Evolutionary conservation across 2,329 filamentous ascomycete species (phyloP), one percentile per base, ranked within the genome.

Genomic region (Chrysoporthe cubensis): DNA sequence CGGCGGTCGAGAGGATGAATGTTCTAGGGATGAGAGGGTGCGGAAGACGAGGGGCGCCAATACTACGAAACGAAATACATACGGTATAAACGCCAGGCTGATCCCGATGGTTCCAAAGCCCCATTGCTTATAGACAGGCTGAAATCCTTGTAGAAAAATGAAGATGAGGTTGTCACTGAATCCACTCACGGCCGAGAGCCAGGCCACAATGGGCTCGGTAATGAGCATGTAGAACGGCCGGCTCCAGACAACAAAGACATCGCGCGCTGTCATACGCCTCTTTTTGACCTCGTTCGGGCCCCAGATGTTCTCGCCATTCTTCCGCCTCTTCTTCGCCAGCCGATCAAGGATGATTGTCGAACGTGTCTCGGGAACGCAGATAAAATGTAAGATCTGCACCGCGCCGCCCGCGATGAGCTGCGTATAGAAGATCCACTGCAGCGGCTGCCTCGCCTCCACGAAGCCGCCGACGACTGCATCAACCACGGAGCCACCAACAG

Each of bases 91-190:
- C 5, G 72, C 69, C 71, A 62, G 64, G 6, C 61, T 62, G 11
- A 44, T 56, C 37, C 56, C 66, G 13, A 67, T 56, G 14, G 59
- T 54, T 4, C 78, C 57, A 79, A 84, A 56, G 57, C 79, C 74
- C 88, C 89, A 93, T 73, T 92, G 88, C n/a, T 81, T 77, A 73
- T 91, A 91, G 1, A 93, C 90, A 1, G 91, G 81, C 0, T 80
- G 77, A 71, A 92, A 93, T 0, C 87, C 90, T 75, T 93, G 88
- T 64, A 93, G 87, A 75, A 91, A 91, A 82, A 91, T 91, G 80
- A 93, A 93, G 78, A 93, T 92, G 6, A 93, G 84, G 3, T 90
- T 89, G 69, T 93, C 91, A 5, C 85, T 88, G 81, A 93, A 93
- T 40, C 90, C 90, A 2, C 86, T 89, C 3, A 93, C 86, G 0